phyloP scores from a whole-genome alignment of 164 flowering plant genomes.

The Kalanchoe fedtschenkoi region DNA sequence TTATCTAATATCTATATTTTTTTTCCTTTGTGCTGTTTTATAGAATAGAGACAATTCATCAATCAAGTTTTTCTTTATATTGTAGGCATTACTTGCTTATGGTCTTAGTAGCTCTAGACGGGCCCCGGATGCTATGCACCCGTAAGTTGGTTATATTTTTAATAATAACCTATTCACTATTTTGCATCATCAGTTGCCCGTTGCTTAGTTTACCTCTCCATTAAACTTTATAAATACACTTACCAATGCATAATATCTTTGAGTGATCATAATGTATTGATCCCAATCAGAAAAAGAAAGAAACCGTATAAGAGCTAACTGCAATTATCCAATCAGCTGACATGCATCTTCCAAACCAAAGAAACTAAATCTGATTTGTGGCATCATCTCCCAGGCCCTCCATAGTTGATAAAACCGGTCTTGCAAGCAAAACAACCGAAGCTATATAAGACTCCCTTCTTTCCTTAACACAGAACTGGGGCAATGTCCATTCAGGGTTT shows the following conservation, averaged over 20 bases:
- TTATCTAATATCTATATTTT: background rate
- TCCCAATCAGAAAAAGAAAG: background rate
- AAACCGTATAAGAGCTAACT: background rate
- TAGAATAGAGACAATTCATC: too few species aligned
- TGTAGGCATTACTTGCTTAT: slow-evolving; percentile 96
- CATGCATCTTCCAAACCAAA: too few species aligned
- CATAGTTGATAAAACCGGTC: too few species aligned
- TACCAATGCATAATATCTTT: background rate
- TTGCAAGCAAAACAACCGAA: too few species aligned
- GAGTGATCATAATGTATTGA: background rate
- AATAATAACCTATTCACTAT: background rate
- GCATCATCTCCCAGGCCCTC: too few species aligned
- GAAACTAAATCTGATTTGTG: too few species aligned
- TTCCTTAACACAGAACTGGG: too few species aligned
- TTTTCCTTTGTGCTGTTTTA: slow-evolving; percentile 1
- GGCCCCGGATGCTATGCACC: slow-evolving; percentile 97
- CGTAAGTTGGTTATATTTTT: slow-evolving; percentile 46
- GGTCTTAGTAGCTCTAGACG: slow-evolving; percentile 94
- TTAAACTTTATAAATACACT: background rate
- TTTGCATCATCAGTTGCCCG: background rate
- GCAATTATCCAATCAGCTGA: background rate
- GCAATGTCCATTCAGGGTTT: background rate
- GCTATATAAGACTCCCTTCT: too few species aligned
- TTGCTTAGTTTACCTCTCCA: background rate
- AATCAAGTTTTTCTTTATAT: slow-evolving; percentile 21